Conservation (phyloP, 768 basidiomycete species). For the Mrakia blollopis region DNA sequence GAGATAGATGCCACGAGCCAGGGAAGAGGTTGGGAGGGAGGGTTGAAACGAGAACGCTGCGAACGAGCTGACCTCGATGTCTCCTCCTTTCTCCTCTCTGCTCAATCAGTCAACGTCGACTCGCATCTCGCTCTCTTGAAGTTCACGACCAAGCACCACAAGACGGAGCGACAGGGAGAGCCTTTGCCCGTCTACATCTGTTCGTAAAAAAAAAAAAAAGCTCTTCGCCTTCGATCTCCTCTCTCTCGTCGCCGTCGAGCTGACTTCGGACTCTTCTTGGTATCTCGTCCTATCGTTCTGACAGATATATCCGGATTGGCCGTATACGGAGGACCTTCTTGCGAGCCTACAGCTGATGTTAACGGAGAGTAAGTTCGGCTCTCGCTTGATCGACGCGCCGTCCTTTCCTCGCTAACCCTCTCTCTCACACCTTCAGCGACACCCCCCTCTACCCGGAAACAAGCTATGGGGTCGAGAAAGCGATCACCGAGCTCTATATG, state of each 20-base stretch:
- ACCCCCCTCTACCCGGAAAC: slow-evolving; percentile 38
- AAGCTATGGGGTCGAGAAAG: slow-evolving; percentile 44
- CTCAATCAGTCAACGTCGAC: slow-evolving; percentile 42
- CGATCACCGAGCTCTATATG: slow-evolving; percentile 43
- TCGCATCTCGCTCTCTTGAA: slow-evolving; percentile 41
- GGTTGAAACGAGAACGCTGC: neutral
- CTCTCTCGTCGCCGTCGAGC: neutral
- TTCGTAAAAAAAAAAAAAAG: no score
- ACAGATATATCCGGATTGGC: slow-evolving; percentile 40
- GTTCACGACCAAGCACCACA: slow-evolving; percentile 37
- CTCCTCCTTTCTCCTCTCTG: no score
- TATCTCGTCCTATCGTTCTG: neutral
- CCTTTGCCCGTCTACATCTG: slow-evolving; percentile 41
- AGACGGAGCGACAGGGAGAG: slow-evolving; percentile 26
- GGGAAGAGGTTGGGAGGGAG: neutral
- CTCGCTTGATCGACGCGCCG: neutral
- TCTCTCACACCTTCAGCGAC: no score
- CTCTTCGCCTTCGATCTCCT: neutral
- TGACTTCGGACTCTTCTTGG: neutral
- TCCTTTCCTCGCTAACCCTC: neutral
- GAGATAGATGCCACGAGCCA: neutral
- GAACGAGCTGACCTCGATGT: neutral
- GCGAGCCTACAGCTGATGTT: slow-evolving; percentile 38
- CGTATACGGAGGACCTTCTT: slow-evolving; percentile 38
- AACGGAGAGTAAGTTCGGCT: slow-evolving; percentile 37